phyloP scores from a whole-genome alignment of 345 rosid genomes.

The Fremontodendron californicum region DNA sequence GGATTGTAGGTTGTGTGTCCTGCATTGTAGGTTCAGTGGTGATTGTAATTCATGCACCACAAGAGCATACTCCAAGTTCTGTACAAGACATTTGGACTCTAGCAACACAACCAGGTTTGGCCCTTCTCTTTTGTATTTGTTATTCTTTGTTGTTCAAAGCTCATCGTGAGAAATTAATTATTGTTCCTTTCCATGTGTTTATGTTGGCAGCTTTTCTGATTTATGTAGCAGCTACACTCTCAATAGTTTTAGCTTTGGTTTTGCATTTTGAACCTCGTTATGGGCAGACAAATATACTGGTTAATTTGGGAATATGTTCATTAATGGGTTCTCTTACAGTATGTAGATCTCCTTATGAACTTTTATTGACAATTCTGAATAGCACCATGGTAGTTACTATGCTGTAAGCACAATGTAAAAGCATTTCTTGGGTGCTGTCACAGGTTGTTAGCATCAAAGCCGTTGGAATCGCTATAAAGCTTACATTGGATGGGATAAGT shows the following conservation, averaged over 20 bases:
- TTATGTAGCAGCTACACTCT: slow-evolving; percentile 60
- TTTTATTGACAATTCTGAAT: neutral
- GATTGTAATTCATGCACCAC: slow-evolving; percentile 84
- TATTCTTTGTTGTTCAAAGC: neutral
- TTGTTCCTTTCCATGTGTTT: neutral
- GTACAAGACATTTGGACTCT: slow-evolving; percentile 76
- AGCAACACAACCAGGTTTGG: slow-evolving; percentile 72
- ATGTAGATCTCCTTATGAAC: slow-evolving; percentile 10
- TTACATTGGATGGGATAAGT: slow-evolving; percentile 73
- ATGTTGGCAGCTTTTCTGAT: slow-evolving; percentile 63
- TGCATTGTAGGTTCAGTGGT: slow-evolving; percentile 84
- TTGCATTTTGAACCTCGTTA: slow-evolving; percentile 76
- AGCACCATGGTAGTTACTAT: neutral
- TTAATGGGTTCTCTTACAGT: slow-evolving; percentile 80
- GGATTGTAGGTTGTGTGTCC: slow-evolving; percentile 74
- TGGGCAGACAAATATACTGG: slow-evolving; percentile 77
- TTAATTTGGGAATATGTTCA: slow-evolving; percentile 82
- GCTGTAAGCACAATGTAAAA: neutral
- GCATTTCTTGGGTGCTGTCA: slow-evolving; percentile 2
- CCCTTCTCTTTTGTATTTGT: neutral
- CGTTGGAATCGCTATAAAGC: slow-evolving; percentile 83
- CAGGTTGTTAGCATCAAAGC: slow-evolving; percentile 95
- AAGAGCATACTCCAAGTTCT: slow-evolving; percentile 69
- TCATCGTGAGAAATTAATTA: slow-evolving; percentile 13
- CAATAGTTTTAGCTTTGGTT: slow-evolving; percentile 64